Evolutionary conservation across 140 eudicot species (phyloP).

Genomic region (Stevia rebaudiana): DNA sequence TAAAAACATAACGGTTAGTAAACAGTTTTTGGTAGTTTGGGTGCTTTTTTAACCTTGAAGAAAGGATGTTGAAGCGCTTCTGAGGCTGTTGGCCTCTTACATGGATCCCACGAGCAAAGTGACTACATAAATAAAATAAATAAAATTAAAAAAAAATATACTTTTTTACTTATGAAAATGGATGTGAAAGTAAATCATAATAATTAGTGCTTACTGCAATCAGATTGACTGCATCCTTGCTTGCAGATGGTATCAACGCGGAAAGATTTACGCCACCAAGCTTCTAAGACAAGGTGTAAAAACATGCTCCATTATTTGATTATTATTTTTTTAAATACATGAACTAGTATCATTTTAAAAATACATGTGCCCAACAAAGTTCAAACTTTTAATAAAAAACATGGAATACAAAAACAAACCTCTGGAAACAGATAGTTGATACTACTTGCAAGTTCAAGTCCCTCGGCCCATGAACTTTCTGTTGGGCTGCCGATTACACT

Average conservation of each 20-base stretch:
- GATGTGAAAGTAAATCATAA: neutral
- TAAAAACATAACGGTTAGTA: neutral
- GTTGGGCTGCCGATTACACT: constrained; percentile 85
- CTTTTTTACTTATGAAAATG: neutral
- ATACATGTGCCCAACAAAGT: neutral
- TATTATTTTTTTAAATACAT: neutral
- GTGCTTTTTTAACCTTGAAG: constrained; percentile 63
- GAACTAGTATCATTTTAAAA: neutral
- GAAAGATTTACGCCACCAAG: constrained; percentile 71
- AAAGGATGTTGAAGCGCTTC: constrained; percentile 98
- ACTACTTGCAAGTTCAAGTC: constrained; percentile 60
- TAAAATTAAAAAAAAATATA: neutral
- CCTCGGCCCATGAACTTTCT: constrained; percentile 57
- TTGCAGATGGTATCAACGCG: constrained; percentile 69
- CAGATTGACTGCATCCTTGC: constrained; percentile 70
- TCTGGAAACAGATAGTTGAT: constrained; percentile 84
- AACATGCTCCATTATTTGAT: neutral
- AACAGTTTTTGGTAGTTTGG: neutral
- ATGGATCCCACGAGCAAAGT: constrained; percentile 96
- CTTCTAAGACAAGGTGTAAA: constrained; percentile 32
- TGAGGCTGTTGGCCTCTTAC: constrained; percentile 85
- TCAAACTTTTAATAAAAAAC: neutral
- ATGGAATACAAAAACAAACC: constrained; percentile 31
- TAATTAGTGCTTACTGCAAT: constrained; percentile 41
- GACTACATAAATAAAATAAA: constrained; percentile 45